These are phyloP conservation scores for Ambrosia trifida DNA, from an alignment of 129 eudicot genomes.

Conservation along the genomic window DNA sequence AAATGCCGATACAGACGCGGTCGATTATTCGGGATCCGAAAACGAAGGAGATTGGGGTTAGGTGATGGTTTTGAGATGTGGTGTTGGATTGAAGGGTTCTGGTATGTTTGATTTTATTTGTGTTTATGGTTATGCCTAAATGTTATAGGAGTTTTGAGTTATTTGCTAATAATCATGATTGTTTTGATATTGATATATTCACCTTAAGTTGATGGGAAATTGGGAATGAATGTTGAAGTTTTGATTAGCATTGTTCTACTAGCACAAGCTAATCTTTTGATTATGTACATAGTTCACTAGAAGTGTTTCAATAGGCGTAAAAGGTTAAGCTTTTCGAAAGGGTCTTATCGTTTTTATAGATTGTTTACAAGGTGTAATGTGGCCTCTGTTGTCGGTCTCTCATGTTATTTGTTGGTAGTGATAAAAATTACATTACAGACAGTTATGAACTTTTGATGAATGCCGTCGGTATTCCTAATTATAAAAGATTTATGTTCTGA, in stretches of 20 bases:
- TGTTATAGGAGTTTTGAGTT: neutral
- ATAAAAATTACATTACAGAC: neutral
- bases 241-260: neutral
- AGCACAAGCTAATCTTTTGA: neutral
- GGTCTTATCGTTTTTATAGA: neutral
- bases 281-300: neutral
- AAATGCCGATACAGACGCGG: slow-evolving; percentile 38
- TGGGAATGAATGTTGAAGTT: neutral
- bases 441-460: neutral
- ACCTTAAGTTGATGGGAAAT: neutral
- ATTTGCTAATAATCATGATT: slow-evolving; percentile 15
- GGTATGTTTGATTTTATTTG: neutral
- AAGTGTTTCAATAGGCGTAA: neutral
- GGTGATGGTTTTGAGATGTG: slow-evolving; percentile 1
- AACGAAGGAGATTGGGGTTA: slow-evolving; percentile 34
- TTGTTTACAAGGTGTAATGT: neutral
- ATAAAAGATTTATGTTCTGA: too few species aligned
- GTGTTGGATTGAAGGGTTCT: slow-evolving; percentile 17
- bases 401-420: neutral
- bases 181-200: neutral
- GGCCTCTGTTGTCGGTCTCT: neutral
- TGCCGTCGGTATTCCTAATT: too few species aligned
- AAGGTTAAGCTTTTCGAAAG: neutral
- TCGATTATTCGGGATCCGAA: slow-evolving; percentile 25
- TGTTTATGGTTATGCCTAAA: neutral